Conservation (phyloP, 352 stramenopile species). For the Phytophthora megakarya region DNA sequence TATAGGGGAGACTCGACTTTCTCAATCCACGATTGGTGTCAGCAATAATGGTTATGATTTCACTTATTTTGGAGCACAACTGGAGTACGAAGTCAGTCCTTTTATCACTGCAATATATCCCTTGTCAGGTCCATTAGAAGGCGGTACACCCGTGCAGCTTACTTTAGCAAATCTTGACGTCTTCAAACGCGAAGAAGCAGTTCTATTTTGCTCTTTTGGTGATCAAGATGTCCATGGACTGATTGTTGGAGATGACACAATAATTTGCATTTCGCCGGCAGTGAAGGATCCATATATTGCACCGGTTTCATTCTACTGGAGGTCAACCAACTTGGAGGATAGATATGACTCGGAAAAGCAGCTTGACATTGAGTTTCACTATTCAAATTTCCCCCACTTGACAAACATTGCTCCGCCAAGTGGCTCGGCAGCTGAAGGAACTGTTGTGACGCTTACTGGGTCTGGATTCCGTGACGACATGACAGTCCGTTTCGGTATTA, state of each 20-base stretch:
- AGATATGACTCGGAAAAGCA: slow-evolving; percentile 15
- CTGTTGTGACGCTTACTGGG: slow-evolving; percentile 33
- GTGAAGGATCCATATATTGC: slow-evolving; percentile 5
- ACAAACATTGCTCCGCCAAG: slow-evolving; percentile 18
- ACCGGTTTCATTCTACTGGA: slow-evolving; percentile 39
- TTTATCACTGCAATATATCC: slow-evolving; percentile 37
- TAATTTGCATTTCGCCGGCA: slow-evolving; percentile 29
- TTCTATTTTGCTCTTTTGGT: slow-evolving; percentile 48
- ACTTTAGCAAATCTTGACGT: slow-evolving; percentile 11
- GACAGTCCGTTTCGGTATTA: slow-evolving; percentile 32
- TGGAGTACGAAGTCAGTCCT: slow-evolving; percentile 22
- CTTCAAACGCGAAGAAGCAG: slow-evolving; percentile 4
- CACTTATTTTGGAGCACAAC: slow-evolving; percentile 12
- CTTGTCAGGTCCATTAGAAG: slow-evolving; percentile 30
- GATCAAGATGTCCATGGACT: slow-evolving; percentile 29
- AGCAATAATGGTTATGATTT: slow-evolving; percentile 53
- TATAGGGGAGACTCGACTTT: background rate
- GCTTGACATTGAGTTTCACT: slow-evolving; percentile 29
- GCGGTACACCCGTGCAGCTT: slow-evolving; percentile 40
- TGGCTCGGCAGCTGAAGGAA: slow-evolving; percentile 30
- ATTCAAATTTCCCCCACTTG: slow-evolving; percentile 28
- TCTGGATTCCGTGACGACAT: slow-evolving; percentile 33
- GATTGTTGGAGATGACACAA: slow-evolving; percentile 9
- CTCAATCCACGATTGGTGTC: slow-evolving; percentile 28
- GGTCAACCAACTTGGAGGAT: slow-evolving; percentile 21